Evolutionary conservation across 2,329 filamentous ascomycete species (phyloP).

Genomic region (Apiospora aurea): DNA sequence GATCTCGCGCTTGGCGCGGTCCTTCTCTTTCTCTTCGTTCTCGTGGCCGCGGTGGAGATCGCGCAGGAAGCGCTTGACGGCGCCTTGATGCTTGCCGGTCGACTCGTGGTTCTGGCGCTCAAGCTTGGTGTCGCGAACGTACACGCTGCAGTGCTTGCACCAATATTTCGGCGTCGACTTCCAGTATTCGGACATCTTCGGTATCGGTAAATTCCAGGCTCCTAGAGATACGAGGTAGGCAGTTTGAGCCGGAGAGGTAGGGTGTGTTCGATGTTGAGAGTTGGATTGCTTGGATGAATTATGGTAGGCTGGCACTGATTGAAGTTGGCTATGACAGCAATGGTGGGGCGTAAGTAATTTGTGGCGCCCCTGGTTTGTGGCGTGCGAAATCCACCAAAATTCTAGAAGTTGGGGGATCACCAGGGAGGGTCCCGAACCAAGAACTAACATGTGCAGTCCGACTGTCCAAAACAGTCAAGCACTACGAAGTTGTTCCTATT

Average conservation of each 20-base stretch:
- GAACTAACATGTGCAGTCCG: neutral
- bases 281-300: neutral
- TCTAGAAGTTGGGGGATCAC: neutral
- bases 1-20: conserved; percentile 83
- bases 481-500: neutral
- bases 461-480: neutral
- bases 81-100: conserved; percentile 83
- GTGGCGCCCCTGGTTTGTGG: neutral
- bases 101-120: conserved; percentile 90
- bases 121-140: conserved; percentile 90
- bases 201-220: neutral
- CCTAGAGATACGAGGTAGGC: neutral
- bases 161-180: conserved; percentile 97
- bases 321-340: neutral
- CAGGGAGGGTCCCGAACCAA: neutral
- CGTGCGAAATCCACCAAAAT: neutral
- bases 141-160: conserved; percentile 96
- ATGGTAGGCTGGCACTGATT: neutral
- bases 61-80: conserved; percentile 87
- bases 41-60: conserved; percentile 88
- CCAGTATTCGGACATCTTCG: conserved; percentile 93
- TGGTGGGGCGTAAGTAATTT: neutral
- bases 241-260: neutral
- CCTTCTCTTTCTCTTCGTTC: conserved; percentile 79
- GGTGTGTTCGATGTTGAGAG: neutral